Evolutionary conservation across 305 asterid species (phyloP).

Genomic region (Solanum hybrid): DNA sequence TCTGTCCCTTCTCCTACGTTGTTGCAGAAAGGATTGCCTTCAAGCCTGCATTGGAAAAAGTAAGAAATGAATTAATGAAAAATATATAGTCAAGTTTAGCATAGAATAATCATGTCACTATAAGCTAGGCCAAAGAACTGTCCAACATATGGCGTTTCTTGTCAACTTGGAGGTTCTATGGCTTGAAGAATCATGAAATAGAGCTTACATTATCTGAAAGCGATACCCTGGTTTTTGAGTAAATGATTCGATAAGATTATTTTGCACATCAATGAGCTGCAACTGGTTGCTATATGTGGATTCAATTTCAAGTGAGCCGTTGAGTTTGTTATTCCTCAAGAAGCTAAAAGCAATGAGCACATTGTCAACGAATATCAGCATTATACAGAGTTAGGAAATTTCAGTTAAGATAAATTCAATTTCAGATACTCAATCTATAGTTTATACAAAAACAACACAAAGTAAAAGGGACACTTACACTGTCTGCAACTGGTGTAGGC

Average conservation of each 20-base stretch:
- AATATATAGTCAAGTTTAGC: background rate
- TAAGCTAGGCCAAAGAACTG: background rate
- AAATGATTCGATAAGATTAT: conserved; percentile 38
- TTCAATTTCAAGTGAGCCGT: conserved; percentile 53
- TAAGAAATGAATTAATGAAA: background rate
- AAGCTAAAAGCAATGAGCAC: conserved; percentile 17
- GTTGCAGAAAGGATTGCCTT: conserved; percentile 40
- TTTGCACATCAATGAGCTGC: conserved; percentile 47
- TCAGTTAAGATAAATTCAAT: background rate
- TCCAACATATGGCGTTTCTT: background rate
- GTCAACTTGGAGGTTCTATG: background rate
- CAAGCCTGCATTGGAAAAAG: conserved; percentile 36
- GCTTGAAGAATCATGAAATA: background rate
- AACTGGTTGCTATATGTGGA: conserved; percentile 29
- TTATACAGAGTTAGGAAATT: background rate
- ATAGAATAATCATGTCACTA: background rate
- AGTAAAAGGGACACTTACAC: conserved; percentile 32
- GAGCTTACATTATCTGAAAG: conserved; percentile 39
- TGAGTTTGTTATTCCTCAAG: conserved; percentile 47
- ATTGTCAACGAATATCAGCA: background rate
- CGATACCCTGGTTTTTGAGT: conserved; percentile 20
- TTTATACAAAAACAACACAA: background rate
- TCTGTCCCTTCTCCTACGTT: conserved; percentile 22
- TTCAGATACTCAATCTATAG: background rate
- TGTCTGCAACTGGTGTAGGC: conserved; percentile 50